A percentile compares a stretch with the other conserved stretches of the same genome.
These are phyloP conservation scores for Penicillium cinerascens DNA, from an alignment of 495 filamentous ascomycete genomes.

Conservation along the genomic window DNA sequence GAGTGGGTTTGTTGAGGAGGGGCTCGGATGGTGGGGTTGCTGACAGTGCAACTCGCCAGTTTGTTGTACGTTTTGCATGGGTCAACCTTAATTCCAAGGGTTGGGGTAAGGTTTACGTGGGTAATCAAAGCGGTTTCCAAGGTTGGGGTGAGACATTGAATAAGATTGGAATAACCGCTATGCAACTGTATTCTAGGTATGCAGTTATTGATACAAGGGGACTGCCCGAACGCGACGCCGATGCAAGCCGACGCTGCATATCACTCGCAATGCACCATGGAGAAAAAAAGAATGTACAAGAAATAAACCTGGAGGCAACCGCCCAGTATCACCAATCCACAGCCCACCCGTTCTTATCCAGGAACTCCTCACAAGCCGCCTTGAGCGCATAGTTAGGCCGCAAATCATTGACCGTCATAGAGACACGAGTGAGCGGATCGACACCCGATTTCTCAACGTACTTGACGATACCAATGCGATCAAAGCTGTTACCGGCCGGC, in stretches of 20 bases:
- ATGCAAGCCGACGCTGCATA: not conserved
- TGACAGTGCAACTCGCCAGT: conserved; percentile 24
- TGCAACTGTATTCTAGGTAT: not conserved
- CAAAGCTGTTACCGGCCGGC: conserved; percentile 83
- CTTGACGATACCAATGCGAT: conserved; percentile 81
- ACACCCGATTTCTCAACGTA: conserved; percentile 70
- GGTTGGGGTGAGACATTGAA: too few relatives aligned
- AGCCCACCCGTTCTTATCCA: conserved; percentile 88
- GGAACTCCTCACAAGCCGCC: conserved; percentile 78
- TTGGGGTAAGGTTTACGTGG: not conserved
- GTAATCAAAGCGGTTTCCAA: too few relatives aligned
- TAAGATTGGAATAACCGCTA: too few relatives aligned
- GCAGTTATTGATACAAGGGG: not conserved
- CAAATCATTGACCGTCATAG: conserved; percentile 67
- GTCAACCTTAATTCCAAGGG: too few relatives aligned
- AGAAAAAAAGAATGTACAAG: conserved; percentile 2
- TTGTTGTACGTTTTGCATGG: too few relatives aligned
- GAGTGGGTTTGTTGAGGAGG: conserved; percentile 15
- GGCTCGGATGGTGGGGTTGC: conserved; percentile 21
- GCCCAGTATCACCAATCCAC: conserved; percentile 68
- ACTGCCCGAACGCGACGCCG: not conserved
- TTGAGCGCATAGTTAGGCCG: conserved; percentile 80
- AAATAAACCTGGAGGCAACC: conserved; percentile 5
- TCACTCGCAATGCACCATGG: conserved; percentile 21
- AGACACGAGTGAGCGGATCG: conserved; percentile 81